Base-by-base conservation (phyloP, 345 rosid species). In the Eucalyptus marginata region DNA sequence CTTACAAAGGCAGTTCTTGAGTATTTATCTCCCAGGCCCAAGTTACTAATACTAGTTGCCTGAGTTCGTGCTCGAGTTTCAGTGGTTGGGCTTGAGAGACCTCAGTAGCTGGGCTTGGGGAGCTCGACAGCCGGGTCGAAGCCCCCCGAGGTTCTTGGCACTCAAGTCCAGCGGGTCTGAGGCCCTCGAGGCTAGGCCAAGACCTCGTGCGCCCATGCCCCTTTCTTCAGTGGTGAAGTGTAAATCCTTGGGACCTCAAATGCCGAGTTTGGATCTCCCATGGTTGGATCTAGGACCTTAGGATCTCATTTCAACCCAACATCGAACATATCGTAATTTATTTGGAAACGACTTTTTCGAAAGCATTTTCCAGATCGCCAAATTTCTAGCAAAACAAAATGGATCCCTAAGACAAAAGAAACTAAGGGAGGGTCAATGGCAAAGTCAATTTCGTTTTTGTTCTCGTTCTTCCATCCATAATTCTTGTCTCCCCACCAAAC, bases 51-150 rank as follows among this genome's bases (percentile, higher is more conserved):
- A 7, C 7, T 33, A 22, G 13, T 68, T 68, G 80, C 80, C 7
- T 1, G 1, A 5, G 80, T 68, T 5, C 7, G 79, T 66, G 79
- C 43, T 66, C 5, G 3, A 14, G 40, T n/a, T 5, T 16, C 4
- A 14, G 3, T 66, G 40, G 22, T 16, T 15, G 40, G 79, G 22
- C 40, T 15, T 18, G 5, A 66, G 40, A 64, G 18, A 31, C 18
- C 4, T 3, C 3, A 3, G 3, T 3, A 36, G 14, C 1, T 1
- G 0, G 4, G 46, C 13, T 5, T 9, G 4, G 46, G 44, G 13
- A 71, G 81, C 81, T 71, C 8, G 46, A 71, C 2, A 36, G 4
- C 7, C 0, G 0, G 25, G 44, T 43, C 2, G 3, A 5, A 18
- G 46, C 4, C 24, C 43, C 43, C 0, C 1, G 6, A 16, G 22